Conservation (phyloP, 495 filamentous ascomycete genomes). For the Platismatia glauca region DNA sequence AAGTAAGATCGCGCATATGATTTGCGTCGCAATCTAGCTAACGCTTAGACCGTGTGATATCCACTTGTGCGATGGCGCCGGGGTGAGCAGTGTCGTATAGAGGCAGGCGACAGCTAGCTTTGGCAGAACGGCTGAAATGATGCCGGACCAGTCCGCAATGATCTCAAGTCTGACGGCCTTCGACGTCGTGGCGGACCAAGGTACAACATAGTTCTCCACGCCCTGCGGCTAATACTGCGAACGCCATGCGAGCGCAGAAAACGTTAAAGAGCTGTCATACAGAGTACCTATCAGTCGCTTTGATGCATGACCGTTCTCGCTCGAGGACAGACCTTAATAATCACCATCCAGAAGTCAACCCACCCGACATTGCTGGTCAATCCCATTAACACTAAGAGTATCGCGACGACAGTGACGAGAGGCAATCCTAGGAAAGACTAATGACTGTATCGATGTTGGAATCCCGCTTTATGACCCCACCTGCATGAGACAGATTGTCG, state of each 20-base stretch:
- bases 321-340: too few species aligned
- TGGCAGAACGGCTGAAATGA: neutral
- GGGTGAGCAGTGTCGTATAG: neutral
- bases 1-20: neutral
- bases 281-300: too few species aligned
- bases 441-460: too few species aligned
- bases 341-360: too few species aligned
- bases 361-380: too few species aligned
- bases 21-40: neutral
- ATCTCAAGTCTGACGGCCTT: neutral
- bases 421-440: too few species aligned
- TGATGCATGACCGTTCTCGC: too few species aligned
- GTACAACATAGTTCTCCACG: neutral
- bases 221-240: neutral
- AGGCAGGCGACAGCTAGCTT: neutral
- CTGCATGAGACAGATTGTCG: too few species aligned
- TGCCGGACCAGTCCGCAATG: neutral
- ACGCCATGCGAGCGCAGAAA: neutral
- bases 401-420: too few species aligned
- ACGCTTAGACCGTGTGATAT: neutral
- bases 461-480: too few species aligned
- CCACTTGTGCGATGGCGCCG: neutral
- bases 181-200: neutral
- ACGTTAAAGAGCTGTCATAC: neutral
- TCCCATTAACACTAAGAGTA: too few species aligned